Base-by-base conservation (phyloP, 805 yeast genomes). In the Metschnikowia amazonensis region DNA sequence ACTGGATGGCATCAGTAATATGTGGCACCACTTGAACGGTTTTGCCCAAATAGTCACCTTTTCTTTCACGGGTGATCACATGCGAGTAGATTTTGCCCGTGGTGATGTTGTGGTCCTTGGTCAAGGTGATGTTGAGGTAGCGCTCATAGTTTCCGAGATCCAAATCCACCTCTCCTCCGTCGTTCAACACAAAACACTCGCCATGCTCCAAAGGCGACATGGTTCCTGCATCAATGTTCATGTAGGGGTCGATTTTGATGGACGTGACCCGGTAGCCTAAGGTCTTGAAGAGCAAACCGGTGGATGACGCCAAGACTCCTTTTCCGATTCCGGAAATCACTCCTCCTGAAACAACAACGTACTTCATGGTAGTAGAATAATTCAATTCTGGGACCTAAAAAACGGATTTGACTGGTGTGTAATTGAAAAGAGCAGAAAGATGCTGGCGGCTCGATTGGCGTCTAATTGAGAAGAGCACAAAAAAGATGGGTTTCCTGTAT, bases 21-120 rank as follows among this genome's bases (percentile, higher is more conserved):
- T 94, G 99, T 35, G 99, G 99, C 58, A 94, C 99, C 57, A 94
- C 96, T 74, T 94, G 99, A 41, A 94, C 99, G n/a, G 99, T 94
- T 64, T 94, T 94, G 59, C 99, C 99, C 61, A 94, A 76, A 62
- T 94, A 94, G 67, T 92, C 98, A 62, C 99, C 99, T 51, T 81
- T 87, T 72, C 99, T 83, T 71, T 92, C 99, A 59, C 79, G 84
- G 65, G 90, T 90, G 63, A 94, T 94, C 47, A 94, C 99, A 56
- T 84, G 86, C 43, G 90, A 85, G 72, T 94, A 94, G 56, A 94
- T 89, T 65, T 94, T 94, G 66, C 99, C 99, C 18, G 99, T 94
- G 55, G 99, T 94, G 67, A 94, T 89, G 72, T 94, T 94, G 75
- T 94, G 98, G 67, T 89, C 95, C 57, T 76, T 82, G 35, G 97